A percentile compares a stretch with the other conserved stretches of the same genome.
phyloP scores from a whole-genome alignment of 2,329 filamentous ascomycete species.

The Zarea fungicola region DNA sequence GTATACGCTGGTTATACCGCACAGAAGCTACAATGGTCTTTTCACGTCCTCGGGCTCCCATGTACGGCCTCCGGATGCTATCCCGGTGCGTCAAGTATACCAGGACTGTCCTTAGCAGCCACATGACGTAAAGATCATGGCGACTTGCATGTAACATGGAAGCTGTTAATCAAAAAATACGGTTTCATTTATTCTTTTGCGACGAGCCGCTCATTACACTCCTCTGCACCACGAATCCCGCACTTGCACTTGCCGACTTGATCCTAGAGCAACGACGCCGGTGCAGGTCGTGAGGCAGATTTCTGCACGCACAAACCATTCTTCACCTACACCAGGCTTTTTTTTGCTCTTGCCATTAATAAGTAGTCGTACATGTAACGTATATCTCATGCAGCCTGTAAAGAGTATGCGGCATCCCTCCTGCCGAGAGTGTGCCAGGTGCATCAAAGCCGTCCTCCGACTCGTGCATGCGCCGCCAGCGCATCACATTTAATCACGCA shows the following conservation, averaged over 20 bases:
- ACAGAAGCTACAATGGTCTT: no score
- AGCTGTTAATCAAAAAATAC: no score
- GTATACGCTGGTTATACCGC: no score
- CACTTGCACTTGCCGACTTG: neutral
- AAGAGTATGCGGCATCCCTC: no score
- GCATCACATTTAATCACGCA: slow-evolving; percentile 32
- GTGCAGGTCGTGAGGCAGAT: neutral
- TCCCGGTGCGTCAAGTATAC: neutral
- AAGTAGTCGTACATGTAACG: neutral
- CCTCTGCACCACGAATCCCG: neutral
- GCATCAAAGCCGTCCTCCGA: no score
- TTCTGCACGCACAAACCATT: neutral
- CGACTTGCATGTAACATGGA: no score
- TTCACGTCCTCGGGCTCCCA: no score
- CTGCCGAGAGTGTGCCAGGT: no score
- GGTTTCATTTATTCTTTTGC: neutral
- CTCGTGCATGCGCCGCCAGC: no score
- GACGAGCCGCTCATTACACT: neutral
- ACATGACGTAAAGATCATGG: slow-evolving; percentile 2
- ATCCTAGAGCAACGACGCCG: neutral
- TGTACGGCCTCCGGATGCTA: no score
- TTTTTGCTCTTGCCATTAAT: no score
- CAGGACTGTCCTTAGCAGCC: neutral
- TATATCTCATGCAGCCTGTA: no score
- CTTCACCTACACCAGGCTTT: neutral